Conservation (phyloP, 805 yeast species). For the Cyberlindnera maritima region DNA sequence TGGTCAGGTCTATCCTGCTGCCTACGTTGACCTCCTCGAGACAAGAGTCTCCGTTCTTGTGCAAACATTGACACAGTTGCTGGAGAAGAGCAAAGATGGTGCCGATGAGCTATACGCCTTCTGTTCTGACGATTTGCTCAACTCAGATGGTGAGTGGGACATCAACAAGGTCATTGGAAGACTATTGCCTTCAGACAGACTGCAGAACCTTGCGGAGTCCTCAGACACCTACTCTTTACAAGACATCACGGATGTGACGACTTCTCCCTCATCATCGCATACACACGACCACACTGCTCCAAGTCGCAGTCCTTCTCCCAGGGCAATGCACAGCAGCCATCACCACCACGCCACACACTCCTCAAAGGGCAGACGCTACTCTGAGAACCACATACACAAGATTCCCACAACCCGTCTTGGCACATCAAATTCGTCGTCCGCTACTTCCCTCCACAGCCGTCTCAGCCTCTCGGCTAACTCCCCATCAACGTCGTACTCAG, state of each 20-base stretch:
- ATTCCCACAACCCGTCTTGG: slow-evolving; percentile 5
- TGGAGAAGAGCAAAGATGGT: slow-evolving; percentile 19
- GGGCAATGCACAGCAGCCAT: slow-evolving; percentile 4
- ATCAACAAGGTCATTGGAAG: slow-evolving; percentile 26
- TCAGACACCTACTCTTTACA: slow-evolving; percentile 21
- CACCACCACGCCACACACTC: slow-evolving; percentile 8
- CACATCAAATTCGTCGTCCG: slow-evolving; percentile 7
- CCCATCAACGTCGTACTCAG: slow-evolving; percentile 12
- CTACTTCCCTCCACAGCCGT: slow-evolving; percentile 19
- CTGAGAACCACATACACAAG: slow-evolving; percentile 24
- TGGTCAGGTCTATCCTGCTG: slow-evolving; percentile 42
- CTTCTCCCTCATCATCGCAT: slow-evolving; percentile 1
- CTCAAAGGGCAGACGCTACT: slow-evolving; percentile 16
- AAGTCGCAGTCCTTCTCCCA: slow-evolving; percentile 17
- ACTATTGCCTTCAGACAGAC: slow-evolving; percentile 22
- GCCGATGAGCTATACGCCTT: slow-evolving; percentile 15
- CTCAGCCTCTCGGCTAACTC: slow-evolving; percentile 12
- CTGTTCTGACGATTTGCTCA: slow-evolving; percentile 18
- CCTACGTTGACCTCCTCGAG: slow-evolving; percentile 48
- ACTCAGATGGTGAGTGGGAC: slow-evolving; percentile 25
- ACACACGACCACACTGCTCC: not conserved
- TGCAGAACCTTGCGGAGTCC: slow-evolving; percentile 26
- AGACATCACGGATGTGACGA: slow-evolving; percentile 24
- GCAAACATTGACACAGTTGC: slow-evolving; percentile 33
- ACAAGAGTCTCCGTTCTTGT: slow-evolving; percentile 48